Base-by-base conservation (phyloP, 2,329 filamentous ascomycete genomes). In the Diaporthe sp. region DNA sequence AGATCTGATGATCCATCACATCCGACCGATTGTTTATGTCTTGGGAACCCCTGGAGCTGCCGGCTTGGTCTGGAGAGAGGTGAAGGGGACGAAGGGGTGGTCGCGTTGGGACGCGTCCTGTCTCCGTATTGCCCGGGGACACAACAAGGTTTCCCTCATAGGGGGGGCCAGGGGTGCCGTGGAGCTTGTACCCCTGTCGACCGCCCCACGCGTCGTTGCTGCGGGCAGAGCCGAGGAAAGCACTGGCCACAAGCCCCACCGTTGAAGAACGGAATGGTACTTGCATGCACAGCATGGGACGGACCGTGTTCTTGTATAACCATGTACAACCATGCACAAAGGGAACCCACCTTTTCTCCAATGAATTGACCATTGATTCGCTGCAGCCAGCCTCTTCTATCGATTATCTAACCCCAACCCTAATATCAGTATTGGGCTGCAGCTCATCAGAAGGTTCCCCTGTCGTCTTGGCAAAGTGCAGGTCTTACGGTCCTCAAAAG, bases 71-170 rank as follows among this genome's bases (percentile, higher is more conserved):
- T 68, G 47, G 44, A 25, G 25, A 53, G 47, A 50, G 13, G 3
- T 39, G 47, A 39, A 68, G 13, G 22, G 47, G 17, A 8, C 35
- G 47, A 19, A 4, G 47, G 19, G 17, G 32, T 51, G 63, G 63
- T 66, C 63, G 63, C 63, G 63, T 66, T 66, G 63, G 27, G 63
- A 53, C 63, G 63, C 63, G 63, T 53, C 30, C 47, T 39, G 47
- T 22, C 44, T 47, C 44, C 19, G 44, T 19, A 4, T n/a, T 27
- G 30, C 22, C 47, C 32, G 37, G 61, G 61, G 63, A 37, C 63
- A 66, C 4, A 51, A 51, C 63, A 66, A 51, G 63, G 61, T 27
- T 37, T 35, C 61, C 61, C 44, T 25, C 22, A 35, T 32, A 51
- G 61, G 63, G 44, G n/a, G n/a, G 63, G 44, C 44, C 47, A 68